Evolutionary conservation across 805 yeast species (phyloP), one percentile per base, ranked within the genome.

Genomic region (Sungouiella blattae): DNA sequence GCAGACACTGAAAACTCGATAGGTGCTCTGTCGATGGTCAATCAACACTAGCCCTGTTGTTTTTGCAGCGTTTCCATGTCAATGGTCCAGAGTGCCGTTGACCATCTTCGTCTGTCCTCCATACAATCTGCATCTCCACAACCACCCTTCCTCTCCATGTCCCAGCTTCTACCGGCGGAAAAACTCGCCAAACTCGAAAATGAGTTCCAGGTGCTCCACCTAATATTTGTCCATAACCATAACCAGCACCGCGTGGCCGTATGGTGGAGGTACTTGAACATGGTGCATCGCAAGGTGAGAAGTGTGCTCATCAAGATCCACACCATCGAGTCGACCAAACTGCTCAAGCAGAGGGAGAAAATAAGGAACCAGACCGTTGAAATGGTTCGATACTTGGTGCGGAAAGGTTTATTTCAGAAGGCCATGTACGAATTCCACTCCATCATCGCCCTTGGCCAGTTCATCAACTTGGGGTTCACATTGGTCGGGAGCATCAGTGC

Each of bases 231-330:
- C 49, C 66, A 95, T 43, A 83, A 80, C 57, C 67, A 71, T 34
- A 86, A 86, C 55, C 96, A 88, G 55, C 95, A 87, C 51, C 64
- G 80, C 3, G 72, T 70, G 6, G 73, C 86, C 20, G 50, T 53
- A 6, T 88, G 96, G 96, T 88, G 95, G 91, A 72, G 65, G 40
- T 70, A 75, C 40, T 61, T 88, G 26, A 71, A 78, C 41, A 70
- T 80, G 7, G 49, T 87, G 18, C 84, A 83, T 46, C 69, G 95
- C 26, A 63, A 69, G 28, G 35, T 75, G 16, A 57, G 78, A 12
- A 62, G 62, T 30, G 49, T 77, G 5, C 39, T 77, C 8, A 49
- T 26, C 26, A 36, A 56, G 4, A 35, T 58, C 1, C 29, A 54
- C 21, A 62, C 57, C 31, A 40, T 52, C 5, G 54, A 54, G n/a